These are phyloP conservation scores for Linnemannia hyalina DNA, from an alignment of 192 early-diverging fungal species.

Conservation along the genomic window DNA sequence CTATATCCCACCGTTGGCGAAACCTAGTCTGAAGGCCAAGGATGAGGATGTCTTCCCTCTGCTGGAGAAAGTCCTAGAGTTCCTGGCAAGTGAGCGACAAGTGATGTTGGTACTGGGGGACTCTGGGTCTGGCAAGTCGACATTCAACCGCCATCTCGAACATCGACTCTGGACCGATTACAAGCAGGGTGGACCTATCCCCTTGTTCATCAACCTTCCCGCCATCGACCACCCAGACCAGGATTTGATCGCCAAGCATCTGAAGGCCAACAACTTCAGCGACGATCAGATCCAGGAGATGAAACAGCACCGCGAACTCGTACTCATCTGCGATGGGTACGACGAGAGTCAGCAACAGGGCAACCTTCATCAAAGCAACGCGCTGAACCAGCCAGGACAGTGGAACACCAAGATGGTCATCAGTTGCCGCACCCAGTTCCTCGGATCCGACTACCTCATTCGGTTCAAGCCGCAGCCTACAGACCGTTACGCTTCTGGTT, in stretches of 20 bases:
- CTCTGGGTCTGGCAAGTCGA: not conserved
- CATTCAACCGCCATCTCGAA: not conserved
- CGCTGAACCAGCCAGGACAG: not conserved
- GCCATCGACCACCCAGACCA: not conserved
- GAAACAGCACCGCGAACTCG: not conserved
- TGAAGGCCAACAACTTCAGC: not conserved
- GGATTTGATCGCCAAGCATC: not conserved
- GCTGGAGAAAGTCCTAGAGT: not conserved
- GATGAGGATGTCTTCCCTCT: not conserved
- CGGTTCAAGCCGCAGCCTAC: not conserved
- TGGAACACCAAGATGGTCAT: slow-evolving; percentile 1
- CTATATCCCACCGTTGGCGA: not conserved
- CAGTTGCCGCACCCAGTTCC: not conserved
- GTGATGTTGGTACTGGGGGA: not conserved
- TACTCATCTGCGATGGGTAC: not conserved
- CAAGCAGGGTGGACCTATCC: not conserved
- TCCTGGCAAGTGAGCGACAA: not conserved
- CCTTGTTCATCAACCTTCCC: not conserved
- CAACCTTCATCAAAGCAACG: not conserved
- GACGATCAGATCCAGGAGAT: not conserved
- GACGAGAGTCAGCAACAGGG: not conserved
- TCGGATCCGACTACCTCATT: not conserved
- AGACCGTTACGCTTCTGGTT: not conserved
- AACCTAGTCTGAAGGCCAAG: not conserved
- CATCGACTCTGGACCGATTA: not conserved